A percentile compares a stretch with the other conserved stretches of the same genome.
Conservation (phyloP, 2,329 filamentous ascomycete genomes). For the Blastomyces silverae region DNA sequence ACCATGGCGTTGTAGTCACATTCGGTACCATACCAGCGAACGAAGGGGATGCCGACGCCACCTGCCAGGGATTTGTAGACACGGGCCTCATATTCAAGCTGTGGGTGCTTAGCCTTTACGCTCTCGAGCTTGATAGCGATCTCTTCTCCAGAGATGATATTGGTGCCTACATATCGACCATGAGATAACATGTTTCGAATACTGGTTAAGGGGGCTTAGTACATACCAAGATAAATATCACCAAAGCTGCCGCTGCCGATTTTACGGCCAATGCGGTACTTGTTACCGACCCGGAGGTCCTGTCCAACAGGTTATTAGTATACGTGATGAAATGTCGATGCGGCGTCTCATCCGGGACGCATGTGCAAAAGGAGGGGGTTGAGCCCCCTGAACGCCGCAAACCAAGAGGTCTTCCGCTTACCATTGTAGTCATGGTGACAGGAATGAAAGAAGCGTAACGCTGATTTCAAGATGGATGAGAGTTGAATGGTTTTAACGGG, state of each 20-base stretch:
- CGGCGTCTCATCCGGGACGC: conserved; percentile 21
- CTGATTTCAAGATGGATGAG: background rate
- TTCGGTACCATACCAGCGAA: conserved; percentile 98
- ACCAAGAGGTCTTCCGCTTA: conserved; percentile 31
- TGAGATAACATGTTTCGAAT: conserved; percentile 5
- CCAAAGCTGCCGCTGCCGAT: conserved; percentile 97
- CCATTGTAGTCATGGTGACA: conserved; percentile 58
- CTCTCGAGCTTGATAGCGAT: conserved; percentile 99
- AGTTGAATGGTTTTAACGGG: conserved; percentile 3
- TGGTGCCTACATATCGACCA: conserved; percentile 59
- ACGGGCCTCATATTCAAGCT: conserved; percentile 96
- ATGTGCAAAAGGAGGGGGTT: conserved; percentile 6
- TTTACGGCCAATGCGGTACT: conserved; percentile 99
- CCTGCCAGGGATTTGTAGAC: conserved; percentile 83
- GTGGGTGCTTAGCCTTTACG: conserved; percentile 98
- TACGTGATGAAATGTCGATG: background rate
- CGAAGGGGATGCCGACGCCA: conserved; percentile 95
- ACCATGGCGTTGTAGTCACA: conserved; percentile 99
- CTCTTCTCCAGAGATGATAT: conserved; percentile 99
- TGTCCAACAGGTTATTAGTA: conserved; percentile 35
- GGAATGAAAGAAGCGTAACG: conserved; percentile 28
- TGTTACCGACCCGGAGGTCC: conserved; percentile 99
- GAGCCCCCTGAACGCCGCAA: background rate
- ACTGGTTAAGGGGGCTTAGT: conserved; percentile 13
- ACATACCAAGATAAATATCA: conserved; percentile 83